phyloP scores from a whole-genome alignment of 2,329 filamentous ascomycete genomes.

The Sarocladium oryzae region DNA sequence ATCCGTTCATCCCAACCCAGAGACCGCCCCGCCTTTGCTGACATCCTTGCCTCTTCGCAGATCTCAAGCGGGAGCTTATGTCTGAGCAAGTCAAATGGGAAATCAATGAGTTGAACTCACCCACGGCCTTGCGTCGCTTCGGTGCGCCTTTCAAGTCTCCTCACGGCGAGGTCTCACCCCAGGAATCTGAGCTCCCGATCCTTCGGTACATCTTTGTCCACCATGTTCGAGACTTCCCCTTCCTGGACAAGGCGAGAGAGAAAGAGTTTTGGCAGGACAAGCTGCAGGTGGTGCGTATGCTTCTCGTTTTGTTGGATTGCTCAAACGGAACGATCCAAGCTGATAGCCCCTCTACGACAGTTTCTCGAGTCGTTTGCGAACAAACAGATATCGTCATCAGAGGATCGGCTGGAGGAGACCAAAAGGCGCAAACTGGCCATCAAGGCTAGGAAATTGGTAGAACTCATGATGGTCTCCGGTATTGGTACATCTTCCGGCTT shows the following conservation, averaged over 20 bases:
- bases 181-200: slow-evolving; percentile 90
- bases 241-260: slow-evolving; percentile 91
- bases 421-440: slow-evolving; percentile 86
- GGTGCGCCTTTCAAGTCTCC: slow-evolving; percentile 93
- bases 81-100: slow-evolving; percentile 84
- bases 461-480: slow-evolving; percentile 99
- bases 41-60: slow-evolving; percentile 37
- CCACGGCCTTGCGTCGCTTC: slow-evolving; percentile 89
- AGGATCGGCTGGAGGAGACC: slow-evolving; percentile 92
- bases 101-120: slow-evolving; percentile 87
- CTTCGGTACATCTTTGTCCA: slow-evolving; percentile 96
- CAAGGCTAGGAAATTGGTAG: slow-evolving; percentile 92
- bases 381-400: slow-evolving; percentile 94
- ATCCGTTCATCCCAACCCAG: neutral
- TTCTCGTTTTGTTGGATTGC: neutral
- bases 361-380: slow-evolving; percentile 96
- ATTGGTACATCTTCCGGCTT: slow-evolving; percentile 94
- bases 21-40: slow-evolving; percentile 13
- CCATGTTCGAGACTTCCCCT: slow-evolving; percentile 96
- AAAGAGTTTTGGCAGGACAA: slow-evolving; percentile 99
- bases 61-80: slow-evolving; percentile 93
- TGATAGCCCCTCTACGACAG: slow-evolving; percentile 34
- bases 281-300: slow-evolving; percentile 68
- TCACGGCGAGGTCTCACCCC: slow-evolving; percentile 82
- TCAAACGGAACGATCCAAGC: neutral